Evolutionary conservation across 352 stramenopile species (phyloP).

Genomic region (Thalassiosira livingstoniorum): DNA sequence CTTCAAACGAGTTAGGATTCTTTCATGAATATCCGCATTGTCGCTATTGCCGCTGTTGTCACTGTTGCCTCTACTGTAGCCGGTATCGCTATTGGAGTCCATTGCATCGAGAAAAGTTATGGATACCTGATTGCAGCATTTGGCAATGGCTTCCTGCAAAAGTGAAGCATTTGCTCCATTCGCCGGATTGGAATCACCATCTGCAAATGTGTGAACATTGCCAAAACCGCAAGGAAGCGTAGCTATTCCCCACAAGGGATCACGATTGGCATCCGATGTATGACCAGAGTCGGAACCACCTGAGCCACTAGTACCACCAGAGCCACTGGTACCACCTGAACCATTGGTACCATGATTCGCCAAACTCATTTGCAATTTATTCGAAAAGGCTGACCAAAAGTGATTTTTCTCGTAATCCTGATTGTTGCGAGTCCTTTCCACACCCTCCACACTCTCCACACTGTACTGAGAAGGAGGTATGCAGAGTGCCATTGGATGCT

Average conservation of each 20-base stretch:
- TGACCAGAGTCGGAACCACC: too few species aligned
- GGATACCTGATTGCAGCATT: slow-evolving; percentile 55
- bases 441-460: slow-evolving; percentile 47
- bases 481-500: slow-evolving; percentile 47
- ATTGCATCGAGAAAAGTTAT: slow-evolving; percentile 40
- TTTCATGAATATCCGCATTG: neutral
- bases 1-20: too few species aligned
- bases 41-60: slow-evolving; percentile 10
- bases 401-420: slow-evolving; percentile 48
- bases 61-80: slow-evolving; percentile 6
- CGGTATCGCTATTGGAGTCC: slow-evolving; percentile 10
- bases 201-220: neutral
- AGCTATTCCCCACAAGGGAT: slow-evolving; percentile 44
- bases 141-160: neutral
- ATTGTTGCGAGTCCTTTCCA: slow-evolving; percentile 50
- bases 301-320: too few species aligned
- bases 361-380: slow-evolving; percentile 24
- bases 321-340: too few species aligned
- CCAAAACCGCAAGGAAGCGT: slow-evolving; percentile 46
- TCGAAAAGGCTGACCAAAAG: slow-evolving; percentile 21
- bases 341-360: slow-evolving; percentile 20
- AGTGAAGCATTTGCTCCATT: neutral
- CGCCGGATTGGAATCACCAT: slow-evolving; percentile 16
- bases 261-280: too few species aligned
- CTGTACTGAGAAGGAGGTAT: slow-evolving; percentile 41